Evolutionary conservation across 495 filamentous ascomycete genomes (phyloP).

Genomic region (Podospora australis): DNA sequence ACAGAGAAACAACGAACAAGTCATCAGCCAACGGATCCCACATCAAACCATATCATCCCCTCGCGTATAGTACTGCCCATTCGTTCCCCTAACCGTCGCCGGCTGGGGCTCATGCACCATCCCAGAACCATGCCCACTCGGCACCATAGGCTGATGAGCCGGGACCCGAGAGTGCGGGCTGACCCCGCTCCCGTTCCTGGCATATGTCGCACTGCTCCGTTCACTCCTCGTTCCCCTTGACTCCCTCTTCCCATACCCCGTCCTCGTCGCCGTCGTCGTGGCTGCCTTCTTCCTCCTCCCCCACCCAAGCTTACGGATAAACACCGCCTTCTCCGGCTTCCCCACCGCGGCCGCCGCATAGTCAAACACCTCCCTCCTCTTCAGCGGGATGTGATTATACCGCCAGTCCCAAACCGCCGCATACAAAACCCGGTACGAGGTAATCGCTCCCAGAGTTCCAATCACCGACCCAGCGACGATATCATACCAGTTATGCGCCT

Average conservation of each 20-base stretch:
- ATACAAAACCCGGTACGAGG: conserved; percentile 52
- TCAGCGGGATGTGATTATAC: conserved; percentile 48
- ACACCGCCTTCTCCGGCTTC: background rate
- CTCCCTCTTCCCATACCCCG: background rate
- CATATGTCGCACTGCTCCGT: conserved; percentile 10
- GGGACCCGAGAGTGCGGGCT: background rate
- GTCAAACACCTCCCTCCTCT: background rate
- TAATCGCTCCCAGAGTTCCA: conserved; percentile 51
- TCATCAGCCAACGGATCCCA: too few species aligned
- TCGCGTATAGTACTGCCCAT: background rate
- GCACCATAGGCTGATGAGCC: background rate
- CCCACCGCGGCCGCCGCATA: conserved; percentile 3
- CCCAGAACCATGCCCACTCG: background rate
- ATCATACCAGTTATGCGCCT: conserved; percentile 58
- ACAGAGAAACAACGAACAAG: background rate
- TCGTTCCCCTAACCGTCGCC: background rate
- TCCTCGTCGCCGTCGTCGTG: background rate
- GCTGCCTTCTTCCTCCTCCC: conserved; percentile 1
- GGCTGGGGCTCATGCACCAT: background rate
- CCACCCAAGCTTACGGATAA: conserved; percentile 10
- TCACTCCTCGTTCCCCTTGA: conserved; percentile 1
- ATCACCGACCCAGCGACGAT: conserved; percentile 50
- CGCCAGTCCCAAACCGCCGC: conserved; percentile 54
- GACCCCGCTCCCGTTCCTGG: conserved; percentile 2
- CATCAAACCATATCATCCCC: conserved; percentile 6